Evolutionary conservation across 805 yeast species (phyloP), one percentile per base, ranked within the genome.

Genomic region (Naumovozyma dairenensis): DNA sequence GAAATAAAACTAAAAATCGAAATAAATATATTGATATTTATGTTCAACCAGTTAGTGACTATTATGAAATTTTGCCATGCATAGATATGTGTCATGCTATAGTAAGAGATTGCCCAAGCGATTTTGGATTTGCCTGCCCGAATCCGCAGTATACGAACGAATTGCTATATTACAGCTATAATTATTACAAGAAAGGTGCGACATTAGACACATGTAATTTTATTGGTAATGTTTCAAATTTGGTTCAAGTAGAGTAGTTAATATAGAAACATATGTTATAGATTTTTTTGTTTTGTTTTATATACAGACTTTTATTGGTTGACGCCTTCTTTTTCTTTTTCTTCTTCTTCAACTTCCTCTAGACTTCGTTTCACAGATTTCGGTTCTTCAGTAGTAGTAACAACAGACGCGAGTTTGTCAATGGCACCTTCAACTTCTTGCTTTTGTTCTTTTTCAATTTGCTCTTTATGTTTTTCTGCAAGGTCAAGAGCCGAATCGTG

Each of bases 41-140:
- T 1, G 62, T 80, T 20, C 63, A 69, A 4, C 83, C 86, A 0
- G 66, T 69, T 4, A 48, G 57, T 9, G 51, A 57, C 17, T 89
- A 87, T 57, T 77, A 67, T 46, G 98, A 89, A 57, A 69, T 92
- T 3, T 55, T 84, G 37, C 98, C 98, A 1, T 89, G 98, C 52
- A 67, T 80, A 32, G 77, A 81, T 48, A 70, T 79, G 41, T 92
- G 97, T 56, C 65, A 81, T 40, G 69, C 76, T 5, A 72, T 92
- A 6, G 92, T 80, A 2, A 67, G 84, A 32, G 80, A 81, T 53
- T 89, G 98, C 53, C 96, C 96, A 1, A 58, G 86, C 0, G 74
- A 62, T 20, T 74, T 89, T 48, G 75, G 74, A 2, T 86, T 89
- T 53, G 48, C 57, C 12, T 92, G 97, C 46, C 97, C 98, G 7